Conservation (phyloP, 306 rosid genomes). For the Prunus davidiana region DNA sequence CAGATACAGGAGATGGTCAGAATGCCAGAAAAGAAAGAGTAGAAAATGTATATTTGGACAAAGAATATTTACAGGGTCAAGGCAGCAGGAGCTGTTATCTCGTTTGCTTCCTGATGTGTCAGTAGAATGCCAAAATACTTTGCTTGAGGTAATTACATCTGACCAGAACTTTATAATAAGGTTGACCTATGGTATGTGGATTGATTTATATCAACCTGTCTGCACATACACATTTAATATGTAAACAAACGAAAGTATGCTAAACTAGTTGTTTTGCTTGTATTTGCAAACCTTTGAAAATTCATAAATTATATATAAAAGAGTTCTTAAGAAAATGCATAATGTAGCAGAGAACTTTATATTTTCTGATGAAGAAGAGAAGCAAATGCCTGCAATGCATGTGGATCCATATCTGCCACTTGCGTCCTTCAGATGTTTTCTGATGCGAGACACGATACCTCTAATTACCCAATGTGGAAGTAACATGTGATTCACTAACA, state of each 20-base stretch:
- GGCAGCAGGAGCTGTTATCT: constrained; percentile 78
- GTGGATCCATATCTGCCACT: too few species aligned
- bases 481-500: neutral
- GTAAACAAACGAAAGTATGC: neutral
- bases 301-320: neutral
- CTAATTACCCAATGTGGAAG: neutral
- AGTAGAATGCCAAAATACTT: constrained; percentile 42
- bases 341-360: neutral
- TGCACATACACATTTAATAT: constrained; percentile 1
- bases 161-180: constrained; percentile 9
- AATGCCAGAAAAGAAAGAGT: constrained; percentile 60
- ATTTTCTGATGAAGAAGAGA: neutral
- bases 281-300: neutral
- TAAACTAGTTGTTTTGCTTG: neutral
- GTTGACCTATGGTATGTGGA: neutral
- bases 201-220: neutral
- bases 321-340: neutral
- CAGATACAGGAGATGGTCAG: constrained; percentile 69
- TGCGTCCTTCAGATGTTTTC: too few species aligned
- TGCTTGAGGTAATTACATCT: constrained; percentile 55
- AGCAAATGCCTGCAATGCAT: too few species aligned
- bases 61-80: constrained; percentile 70
- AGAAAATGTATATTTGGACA: constrained; percentile 66
- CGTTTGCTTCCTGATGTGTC: constrained; percentile 54
- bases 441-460: neutral